Conservation (phyloP, 2,329 filamentous ascomycete species). For the Blastomyces emzantsi region DNA sequence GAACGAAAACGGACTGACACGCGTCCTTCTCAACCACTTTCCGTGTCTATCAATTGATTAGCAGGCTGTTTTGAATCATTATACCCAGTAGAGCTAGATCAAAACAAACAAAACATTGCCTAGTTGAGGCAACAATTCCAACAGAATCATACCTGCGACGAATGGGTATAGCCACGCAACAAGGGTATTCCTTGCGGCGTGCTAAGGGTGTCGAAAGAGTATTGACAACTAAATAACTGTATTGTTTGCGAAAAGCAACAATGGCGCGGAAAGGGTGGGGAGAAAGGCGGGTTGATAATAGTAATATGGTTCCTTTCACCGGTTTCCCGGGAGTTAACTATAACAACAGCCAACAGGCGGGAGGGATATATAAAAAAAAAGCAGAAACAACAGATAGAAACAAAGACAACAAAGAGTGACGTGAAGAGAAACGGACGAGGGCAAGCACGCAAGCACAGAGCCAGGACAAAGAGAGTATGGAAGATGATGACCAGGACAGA, state of each 20-base stretch:
- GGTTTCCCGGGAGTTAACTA: neutral
- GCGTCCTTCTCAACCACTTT: neutral
- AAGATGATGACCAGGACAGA: slow-evolving; percentile 5
- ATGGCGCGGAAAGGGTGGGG: neutral
- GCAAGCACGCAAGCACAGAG: slow-evolving; percentile 12
- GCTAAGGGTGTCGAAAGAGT: neutral
- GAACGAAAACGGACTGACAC: neutral
- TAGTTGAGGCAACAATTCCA: neutral
- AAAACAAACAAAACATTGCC: slow-evolving; percentile 2
- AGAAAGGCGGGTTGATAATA: neutral
- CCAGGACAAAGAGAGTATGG: slow-evolving; percentile 16
- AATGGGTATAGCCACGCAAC: neutral
- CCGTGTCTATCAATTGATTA: slow-evolving; percentile 1
- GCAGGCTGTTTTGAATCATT: neutral
- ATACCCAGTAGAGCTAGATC: neutral
- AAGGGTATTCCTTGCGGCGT: neutral
- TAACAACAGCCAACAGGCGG: slow-evolving; percentile 7
- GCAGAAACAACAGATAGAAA: slow-evolving; percentile 11
- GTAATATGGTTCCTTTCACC: neutral
- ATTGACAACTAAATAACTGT: neutral
- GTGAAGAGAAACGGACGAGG: slow-evolving; percentile 11
- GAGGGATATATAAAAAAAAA: slow-evolving; percentile 19
- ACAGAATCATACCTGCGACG: neutral
- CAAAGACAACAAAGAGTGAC: slow-evolving; percentile 12
- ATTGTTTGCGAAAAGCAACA: slow-evolving; percentile 4